These are phyloP conservation scores for Melaleuca quinquenervia DNA, from an alignment of 345 rosid species.

Conservation along the genomic window DNA sequence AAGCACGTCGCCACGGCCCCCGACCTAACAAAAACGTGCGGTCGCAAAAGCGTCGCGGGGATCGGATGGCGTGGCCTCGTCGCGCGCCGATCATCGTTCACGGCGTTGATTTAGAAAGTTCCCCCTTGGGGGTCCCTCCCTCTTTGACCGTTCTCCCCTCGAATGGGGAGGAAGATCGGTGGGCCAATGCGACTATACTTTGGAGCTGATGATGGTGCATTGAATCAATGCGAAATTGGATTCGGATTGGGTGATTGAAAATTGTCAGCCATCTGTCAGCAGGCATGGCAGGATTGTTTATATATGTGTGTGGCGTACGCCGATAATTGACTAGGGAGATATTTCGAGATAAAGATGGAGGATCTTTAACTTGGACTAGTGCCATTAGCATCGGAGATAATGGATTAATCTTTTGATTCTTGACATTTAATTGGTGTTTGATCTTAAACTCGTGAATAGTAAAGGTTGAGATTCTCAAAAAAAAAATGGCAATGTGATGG, in stretches of 20 bases:
- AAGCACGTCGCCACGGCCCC: not conserved
- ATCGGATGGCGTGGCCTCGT: not conserved
- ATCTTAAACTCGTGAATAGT: not conserved
- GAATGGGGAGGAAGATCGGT: not conserved
- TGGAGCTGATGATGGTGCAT: not conserved
- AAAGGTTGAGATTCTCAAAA: not conserved
- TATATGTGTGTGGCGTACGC: not conserved
- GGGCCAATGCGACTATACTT: not conserved
- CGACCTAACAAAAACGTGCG: not conserved
- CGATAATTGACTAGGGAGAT: not conserved
- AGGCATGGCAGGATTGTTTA: not conserved
- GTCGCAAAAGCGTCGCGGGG: not conserved
- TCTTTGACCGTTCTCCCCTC: rapidly evolving
- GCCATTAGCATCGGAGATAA: not conserved
- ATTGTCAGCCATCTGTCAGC: not conserved
- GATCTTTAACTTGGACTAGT: not conserved
- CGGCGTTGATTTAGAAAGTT: not conserved
- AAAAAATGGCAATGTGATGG: not conserved
- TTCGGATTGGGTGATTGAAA: not conserved
- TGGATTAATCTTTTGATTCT: not conserved
- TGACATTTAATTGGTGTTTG: too few relatives aligned
- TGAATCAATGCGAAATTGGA: not conserved
- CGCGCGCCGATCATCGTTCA: not conserved
- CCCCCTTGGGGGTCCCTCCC: too few relatives aligned
- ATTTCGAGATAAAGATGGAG: not conserved